A percentile compares a stretch with the other conserved stretches of the same genome.
Evolutionary conservation across 2,329 filamentous ascomycete species (phyloP).

Genomic region (Grosmannia huntii): DNA sequence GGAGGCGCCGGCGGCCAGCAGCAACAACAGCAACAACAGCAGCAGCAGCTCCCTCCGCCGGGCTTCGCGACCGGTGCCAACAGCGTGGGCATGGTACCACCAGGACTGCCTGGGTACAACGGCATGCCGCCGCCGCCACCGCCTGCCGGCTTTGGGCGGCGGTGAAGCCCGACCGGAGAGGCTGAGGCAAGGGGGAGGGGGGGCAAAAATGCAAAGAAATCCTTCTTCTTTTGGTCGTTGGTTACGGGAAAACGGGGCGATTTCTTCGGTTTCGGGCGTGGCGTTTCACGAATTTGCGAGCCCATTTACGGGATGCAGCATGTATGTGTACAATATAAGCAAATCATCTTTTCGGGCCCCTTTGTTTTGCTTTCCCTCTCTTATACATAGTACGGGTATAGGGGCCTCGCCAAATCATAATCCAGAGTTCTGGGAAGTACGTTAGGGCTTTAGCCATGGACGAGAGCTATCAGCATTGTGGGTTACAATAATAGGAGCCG

Average conservation of each 20-base stretch:
- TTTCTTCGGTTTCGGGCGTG: neutral
- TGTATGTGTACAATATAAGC: neutral
- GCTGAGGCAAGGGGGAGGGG: too few species aligned
- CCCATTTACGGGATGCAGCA: neutral
- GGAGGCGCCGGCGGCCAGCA: constrained; percentile 17
- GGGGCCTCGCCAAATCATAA: too few species aligned
- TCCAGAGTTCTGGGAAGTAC: too few species aligned
- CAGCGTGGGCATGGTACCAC: constrained; percentile 19
- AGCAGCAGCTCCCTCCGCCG: constrained; percentile 16
- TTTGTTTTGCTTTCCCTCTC: neutral
- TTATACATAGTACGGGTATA: too few species aligned
- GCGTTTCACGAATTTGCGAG: neutral
- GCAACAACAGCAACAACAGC: constrained; percentile 16
- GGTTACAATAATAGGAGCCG: too few species aligned
- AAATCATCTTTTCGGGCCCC: neutral
- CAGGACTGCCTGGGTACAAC: constrained; percentile 4
- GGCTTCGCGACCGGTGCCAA: constrained; percentile 23
- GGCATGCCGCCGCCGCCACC: constrained; percentile 12
- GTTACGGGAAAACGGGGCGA: neutral
- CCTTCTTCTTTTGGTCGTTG: neutral
- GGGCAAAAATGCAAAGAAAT: neutral
- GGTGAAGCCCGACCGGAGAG: constrained; percentile 6
- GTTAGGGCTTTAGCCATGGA: too few species aligned
- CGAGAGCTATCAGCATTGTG: too few species aligned
- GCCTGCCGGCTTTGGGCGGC: constrained; percentile 16